phyloP scores from a whole-genome alignment of 2,329 filamentous ascomycete species.

The Pestalotiopsis sp. region DNA sequence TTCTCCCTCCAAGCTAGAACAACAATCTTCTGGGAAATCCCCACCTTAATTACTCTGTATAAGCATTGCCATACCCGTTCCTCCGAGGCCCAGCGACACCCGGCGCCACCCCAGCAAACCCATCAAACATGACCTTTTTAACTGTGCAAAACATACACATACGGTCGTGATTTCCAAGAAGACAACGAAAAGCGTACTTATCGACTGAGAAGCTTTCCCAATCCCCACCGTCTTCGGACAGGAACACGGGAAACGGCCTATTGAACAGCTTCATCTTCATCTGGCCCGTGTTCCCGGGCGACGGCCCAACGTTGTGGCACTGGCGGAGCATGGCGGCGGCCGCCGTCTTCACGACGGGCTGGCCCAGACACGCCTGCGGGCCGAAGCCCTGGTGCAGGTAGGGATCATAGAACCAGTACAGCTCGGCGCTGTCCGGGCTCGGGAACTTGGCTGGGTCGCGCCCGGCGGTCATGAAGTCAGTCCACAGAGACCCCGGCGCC shows the following conservation, averaged over 20 bases:
- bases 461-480: slow-evolving; percentile 52
- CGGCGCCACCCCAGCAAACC: not conserved
- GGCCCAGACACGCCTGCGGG: not conserved
- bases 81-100: not conserved
- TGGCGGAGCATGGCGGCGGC: not conserved
- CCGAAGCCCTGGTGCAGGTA: slow-evolving; percentile 44
- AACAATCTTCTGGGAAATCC: not conserved
- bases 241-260: not conserved
- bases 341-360: not conserved
- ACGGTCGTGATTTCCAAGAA: not conserved
- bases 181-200: not conserved
- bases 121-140: not conserved
- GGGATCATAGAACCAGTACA: slow-evolving; percentile 49
- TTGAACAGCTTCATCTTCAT: not conserved
- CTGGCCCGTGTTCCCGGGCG: not conserved
- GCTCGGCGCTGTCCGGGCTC: slow-evolving; percentile 49
- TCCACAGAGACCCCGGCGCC: slow-evolving; percentile 45
- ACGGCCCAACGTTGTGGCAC: not conserved
- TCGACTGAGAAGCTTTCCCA: not conserved
- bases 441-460: slow-evolving; percentile 52
- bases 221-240: not conserved
- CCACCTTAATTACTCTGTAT: not conserved
- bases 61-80: not conserved
- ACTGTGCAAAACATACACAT: not conserved
- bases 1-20: no score